Evolutionary conservation across 305 asterid species (phyloP).

Genomic region (Coffea humblotiana): DNA sequence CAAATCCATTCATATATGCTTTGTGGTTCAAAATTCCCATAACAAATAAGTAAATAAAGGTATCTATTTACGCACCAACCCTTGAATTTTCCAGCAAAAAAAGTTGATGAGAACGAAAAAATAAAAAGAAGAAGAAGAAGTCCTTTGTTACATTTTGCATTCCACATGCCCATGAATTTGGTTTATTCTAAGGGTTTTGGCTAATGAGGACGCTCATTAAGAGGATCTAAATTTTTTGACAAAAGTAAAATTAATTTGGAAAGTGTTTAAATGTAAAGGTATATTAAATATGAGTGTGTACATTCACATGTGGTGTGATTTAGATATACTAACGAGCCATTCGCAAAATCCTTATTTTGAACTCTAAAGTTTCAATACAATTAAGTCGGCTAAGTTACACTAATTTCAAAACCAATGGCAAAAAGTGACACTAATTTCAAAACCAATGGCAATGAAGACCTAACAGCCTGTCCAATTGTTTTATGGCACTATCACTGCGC

Average conservation of each 20-base stretch:
- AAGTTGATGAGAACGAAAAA: not conserved
- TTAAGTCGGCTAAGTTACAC: conserved; percentile 2
- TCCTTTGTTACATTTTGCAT: not conserved
- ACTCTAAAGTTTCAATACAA: not conserved
- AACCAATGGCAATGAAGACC: conserved; percentile 6
- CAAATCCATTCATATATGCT: not conserved
- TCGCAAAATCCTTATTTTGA: not conserved
- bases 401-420: not conserved
- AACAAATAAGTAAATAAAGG: not conserved
- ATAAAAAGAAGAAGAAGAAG: not conserved
- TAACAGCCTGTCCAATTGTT: conserved; percentile 7
- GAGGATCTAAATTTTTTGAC: too few species aligned
- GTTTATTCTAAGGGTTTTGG: not conserved
- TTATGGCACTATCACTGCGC: not conserved
- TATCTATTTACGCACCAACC: not conserved
- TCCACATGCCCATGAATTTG: not conserved
- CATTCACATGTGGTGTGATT: too few species aligned
- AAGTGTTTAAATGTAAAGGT: too few species aligned
- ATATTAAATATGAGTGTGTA: too few species aligned
- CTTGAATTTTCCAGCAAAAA: not conserved
- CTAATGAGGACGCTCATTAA: too few species aligned
- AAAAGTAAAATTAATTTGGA: too few species aligned
- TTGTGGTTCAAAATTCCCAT: not conserved
- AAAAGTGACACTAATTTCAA: not conserved
- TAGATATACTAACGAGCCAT: too few species aligned